A percentile compares a stretch with the other conserved stretches of the same genome.
Conservation (phyloP, 768 basidiomycete species). For the Suillus discolor region DNA sequence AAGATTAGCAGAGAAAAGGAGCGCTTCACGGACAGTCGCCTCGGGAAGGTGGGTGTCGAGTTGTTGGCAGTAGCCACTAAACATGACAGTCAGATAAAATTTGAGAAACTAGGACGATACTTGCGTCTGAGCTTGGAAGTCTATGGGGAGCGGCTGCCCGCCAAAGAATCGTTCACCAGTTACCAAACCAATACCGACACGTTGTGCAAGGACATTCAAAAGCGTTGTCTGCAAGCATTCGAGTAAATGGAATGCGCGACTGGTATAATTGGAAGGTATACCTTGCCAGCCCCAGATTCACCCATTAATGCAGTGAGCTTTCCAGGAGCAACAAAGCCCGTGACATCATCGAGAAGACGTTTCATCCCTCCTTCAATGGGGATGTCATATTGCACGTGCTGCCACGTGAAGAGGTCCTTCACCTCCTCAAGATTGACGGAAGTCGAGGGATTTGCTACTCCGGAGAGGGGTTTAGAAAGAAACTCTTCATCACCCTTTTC, state of each 20-base stretch:
- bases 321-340: conserved; percentile 81
- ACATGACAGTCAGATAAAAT: neutral
- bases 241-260: neutral
- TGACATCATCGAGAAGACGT: conserved; percentile 68
- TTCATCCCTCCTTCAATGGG: conserved; percentile 60
- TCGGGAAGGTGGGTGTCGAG: conserved; percentile 78
- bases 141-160: conserved; percentile 42
- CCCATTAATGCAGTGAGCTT: conserved; percentile 81
- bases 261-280: conserved; percentile 14
- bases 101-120: neutral
- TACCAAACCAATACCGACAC: conserved; percentile 39
- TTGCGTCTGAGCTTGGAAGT: conserved; percentile 59
- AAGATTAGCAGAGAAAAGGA: conserved; percentile 77
- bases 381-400: conserved; percentile 67
- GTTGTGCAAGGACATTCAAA: conserved; percentile 49
- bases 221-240: conserved; percentile 50
- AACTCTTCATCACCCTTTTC: conserved; percentile 24
- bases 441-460: neutral
- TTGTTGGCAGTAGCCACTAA: conserved; percentile 84
- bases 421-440: conserved; percentile 2
- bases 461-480: neutral
- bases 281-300: conserved; percentile 54
- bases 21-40: conserved; percentile 77
- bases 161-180: conserved; percentile 48
- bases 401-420: conserved; percentile 79